Conservation (phyloP, 257 asterid genomes). For the Lavandula angustifolia region DNA sequence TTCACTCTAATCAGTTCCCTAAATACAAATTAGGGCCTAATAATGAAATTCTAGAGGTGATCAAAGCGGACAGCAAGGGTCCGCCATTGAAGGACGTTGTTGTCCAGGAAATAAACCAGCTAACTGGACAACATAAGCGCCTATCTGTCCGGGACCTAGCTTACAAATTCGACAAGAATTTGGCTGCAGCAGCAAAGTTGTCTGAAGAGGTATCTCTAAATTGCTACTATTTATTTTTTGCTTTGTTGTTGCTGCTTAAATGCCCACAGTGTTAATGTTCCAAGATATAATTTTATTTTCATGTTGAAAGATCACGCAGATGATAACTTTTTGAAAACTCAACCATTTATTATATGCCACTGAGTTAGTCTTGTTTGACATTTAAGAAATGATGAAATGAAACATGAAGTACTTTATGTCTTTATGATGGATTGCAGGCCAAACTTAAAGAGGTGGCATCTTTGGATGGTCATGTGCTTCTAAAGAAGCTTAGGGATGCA, state of each 20-base stretch:
- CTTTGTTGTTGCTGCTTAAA: not conserved
- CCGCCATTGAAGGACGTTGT: constrained; percentile 88
- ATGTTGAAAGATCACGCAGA: not conserved
- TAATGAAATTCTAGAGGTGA: constrained; percentile 74
- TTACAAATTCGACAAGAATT: constrained; percentile 91
- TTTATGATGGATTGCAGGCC: constrained; percentile 55
- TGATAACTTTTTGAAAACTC: not conserved
- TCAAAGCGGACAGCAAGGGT: constrained; percentile 67
- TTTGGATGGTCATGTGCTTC: constrained; percentile 91
- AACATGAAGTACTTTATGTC: not conserved
- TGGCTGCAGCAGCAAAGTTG: constrained; percentile 92
- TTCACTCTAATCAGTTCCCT: constrained; percentile 69
- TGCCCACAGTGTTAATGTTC: not conserved
- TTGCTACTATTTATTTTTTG: not conserved
- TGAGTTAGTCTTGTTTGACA: not conserved
- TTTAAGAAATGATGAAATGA: constrained; percentile 10
- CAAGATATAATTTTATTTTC: not conserved
- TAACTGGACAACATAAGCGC: constrained; percentile 82
- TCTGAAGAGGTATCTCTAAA: constrained; percentile 63
- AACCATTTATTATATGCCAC: not conserved
- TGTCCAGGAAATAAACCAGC: constrained; percentile 61
- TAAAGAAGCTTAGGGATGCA: constrained; percentile 98
- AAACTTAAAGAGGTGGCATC: constrained; percentile 89
- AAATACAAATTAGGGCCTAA: constrained; percentile 88
- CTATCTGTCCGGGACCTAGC: constrained; percentile 96